Base-by-base conservation (phyloP, 306 rosid species). In the Datisca glomerata region DNA sequence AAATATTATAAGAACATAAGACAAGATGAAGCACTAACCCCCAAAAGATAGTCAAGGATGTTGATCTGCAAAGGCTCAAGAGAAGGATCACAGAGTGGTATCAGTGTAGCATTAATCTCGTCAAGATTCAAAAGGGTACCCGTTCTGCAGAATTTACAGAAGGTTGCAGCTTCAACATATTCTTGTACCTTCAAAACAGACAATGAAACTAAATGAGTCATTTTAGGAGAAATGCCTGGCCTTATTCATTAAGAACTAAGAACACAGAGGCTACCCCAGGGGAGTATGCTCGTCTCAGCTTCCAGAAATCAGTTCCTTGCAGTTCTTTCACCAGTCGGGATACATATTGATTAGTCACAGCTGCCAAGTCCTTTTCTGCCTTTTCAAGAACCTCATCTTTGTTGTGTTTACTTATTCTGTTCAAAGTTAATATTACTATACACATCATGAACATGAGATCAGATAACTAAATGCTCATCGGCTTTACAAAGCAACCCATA, bases 271-370 rank as follows among this genome's bases (percentile, higher is more conserved):
- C 25, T 59, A 83, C 97, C 93, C 95, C 95, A 5, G 95, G 97
- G 15, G 97, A 80, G 77, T 89, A 89, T 24, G 97, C 93, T 48
- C 91, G 78, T 64, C 97, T 68, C 32, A 89, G 84, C 81, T 89
- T 89, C 97, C 97, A 89, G 67, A 89, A 89, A 59, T 89, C 97
- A 46, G 81, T 74, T 47, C 97, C 97, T 55, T 72, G 73, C 53
- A 89, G 64, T 67, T 89, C 97, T 49, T 54, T 73, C 52, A 80
- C 80, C 34, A 83, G 71, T 53, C 68, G 67, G 29, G 84, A 61
- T 18, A 89, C 37, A 18, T 67, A 59, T 41, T 69, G 84, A 61
- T 68, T 43, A 47, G 74, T 64, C 55, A 89, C 97, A 22, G 72
- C 73, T 21, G 64, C 76, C 38, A 89, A 75, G 60, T 89, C 97